Conservation (phyloP, 2,329 filamentous ascomycete genomes). For the Thelonectria blattea region DNA sequence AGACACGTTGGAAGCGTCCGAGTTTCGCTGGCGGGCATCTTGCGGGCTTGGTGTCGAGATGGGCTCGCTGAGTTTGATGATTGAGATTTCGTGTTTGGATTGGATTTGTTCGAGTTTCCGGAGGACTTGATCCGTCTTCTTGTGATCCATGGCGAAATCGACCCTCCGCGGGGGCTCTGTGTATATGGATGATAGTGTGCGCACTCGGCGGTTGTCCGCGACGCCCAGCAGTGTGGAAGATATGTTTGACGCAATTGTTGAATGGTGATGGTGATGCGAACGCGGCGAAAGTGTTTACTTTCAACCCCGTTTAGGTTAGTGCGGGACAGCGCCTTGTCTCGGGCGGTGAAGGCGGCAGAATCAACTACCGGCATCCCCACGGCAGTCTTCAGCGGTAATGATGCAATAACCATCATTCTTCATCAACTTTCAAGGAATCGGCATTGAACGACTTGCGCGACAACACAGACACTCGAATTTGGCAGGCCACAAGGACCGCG, state of each 20-base stretch:
- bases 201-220: neutral
- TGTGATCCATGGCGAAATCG: constrained; percentile 37
- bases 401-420: constrained; percentile 1
- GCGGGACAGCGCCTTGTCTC: constrained; percentile 4
- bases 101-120: constrained; percentile 60
- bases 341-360: constrained; percentile 33
- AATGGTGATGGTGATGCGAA: constrained; percentile 3
- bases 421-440: neutral
- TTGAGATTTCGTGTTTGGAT: constrained; percentile 68
- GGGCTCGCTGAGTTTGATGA: constrained; percentile 78
- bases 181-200: neutral
- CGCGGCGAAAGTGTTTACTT: constrained; percentile 48
- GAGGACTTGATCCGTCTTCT: constrained; percentile 50
- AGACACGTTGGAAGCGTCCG: constrained; percentile 72
- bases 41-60: constrained; percentile 60
- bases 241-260: constrained; percentile 12
- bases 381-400: neutral
- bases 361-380: constrained; percentile 13
- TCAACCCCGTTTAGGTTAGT: constrained; percentile 39
- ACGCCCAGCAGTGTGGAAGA: constrained; percentile 2
- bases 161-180: no score
- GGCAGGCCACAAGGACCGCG: neutral
- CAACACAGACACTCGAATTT: neutral
- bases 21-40: constrained; percentile 61
- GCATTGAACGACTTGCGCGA: constrained; percentile 1